Evolutionary conservation across 345 rosid species (phyloP), one percentile per base, ranked within the genome.

Genomic region (Lepidium didymum): DNA sequence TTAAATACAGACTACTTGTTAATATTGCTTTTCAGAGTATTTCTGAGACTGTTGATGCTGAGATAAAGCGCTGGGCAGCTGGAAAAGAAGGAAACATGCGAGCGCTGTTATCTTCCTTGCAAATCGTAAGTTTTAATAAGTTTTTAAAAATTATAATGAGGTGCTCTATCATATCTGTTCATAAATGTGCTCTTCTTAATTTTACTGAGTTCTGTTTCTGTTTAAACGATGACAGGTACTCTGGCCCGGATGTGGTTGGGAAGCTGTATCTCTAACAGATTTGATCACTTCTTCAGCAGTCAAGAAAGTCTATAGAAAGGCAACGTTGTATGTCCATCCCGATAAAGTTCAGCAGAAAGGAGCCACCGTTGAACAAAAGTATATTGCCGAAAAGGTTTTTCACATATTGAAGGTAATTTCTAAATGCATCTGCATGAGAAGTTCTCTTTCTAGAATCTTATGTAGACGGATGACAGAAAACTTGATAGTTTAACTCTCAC

Each of bases 321-420:
- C 99, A 74, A 79, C 88, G 7, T 63, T 91, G 56, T 85, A 70
- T 68, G 83, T 95, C 52, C 97, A 95, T 76, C 99, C 97, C n/a
- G 99, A 95, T 62, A 95, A 95, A 84, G 99, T 91, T 70, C 97
- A 91, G 72, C 99, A 91, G 80, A 94, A 91, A 76, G 97, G 97
- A 66, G 93, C 97, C 57, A 89, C 80, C 38, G 77, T 89, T 74
- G 82, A 86, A 67, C 96, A 95, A 50, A 91, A 91, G 68, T 95
- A 86, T 76, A 86, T 72, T 29, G 97, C 97, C 8, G 99, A 91
- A 81, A 91, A 91, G 83, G 96, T 95, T 77, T 95, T 95, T 65
- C 90, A 95, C 87, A 82, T 87, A 58, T 92, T 95, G 67, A 84
- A 95, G 97, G 97, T 95, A 85, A 40, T 25, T 49, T 43, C 35